Evolutionary conservation across 2,329 filamentous ascomycete genomes (phyloP).

Genomic region (Boeremia lycopersici): DNA sequence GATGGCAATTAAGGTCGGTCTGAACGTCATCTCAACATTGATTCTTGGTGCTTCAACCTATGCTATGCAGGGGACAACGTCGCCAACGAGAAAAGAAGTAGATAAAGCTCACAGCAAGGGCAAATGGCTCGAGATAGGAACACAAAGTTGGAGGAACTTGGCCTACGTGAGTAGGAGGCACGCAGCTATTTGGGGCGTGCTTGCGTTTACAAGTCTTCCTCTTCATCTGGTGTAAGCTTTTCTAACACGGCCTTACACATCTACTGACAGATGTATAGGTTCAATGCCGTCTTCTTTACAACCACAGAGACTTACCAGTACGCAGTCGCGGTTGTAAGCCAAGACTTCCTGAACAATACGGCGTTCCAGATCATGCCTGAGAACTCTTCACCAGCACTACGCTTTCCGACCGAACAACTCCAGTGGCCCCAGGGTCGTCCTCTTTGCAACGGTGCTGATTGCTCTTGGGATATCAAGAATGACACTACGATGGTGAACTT

Average conservation of each 20-base stretch:
- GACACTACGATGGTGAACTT: slow-evolving; percentile 7
- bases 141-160: slow-evolving; percentile 21
- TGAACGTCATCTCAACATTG: slow-evolving; percentile 54
- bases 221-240: slow-evolving; percentile 23
- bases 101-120: slow-evolving; percentile 32
- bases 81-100: slow-evolving; percentile 30
- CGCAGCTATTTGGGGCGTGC: slow-evolving; percentile 13
- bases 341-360: slow-evolving; percentile 9
- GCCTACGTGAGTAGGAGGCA: slow-evolving; percentile 18
- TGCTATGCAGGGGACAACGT: slow-evolving; percentile 29
- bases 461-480: slow-evolving; percentile 15
- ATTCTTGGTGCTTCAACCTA: slow-evolving; percentile 27
- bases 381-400: slow-evolving; percentile 18
- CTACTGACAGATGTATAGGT: slow-evolving; percentile 6
- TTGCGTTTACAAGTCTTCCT: slow-evolving; percentile 22
- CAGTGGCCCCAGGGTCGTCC: not conserved
- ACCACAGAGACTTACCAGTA: slow-evolving; percentile 26
- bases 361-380: slow-evolving; percentile 13
- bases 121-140: slow-evolving; percentile 28
- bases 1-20: slow-evolving; percentile 48
- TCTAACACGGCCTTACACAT: not conserved
- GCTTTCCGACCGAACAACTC: slow-evolving; percentile 3
- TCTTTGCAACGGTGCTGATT: slow-evolving; percentile 4
- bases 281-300: slow-evolving; percentile 26
- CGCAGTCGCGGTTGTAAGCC: slow-evolving; percentile 20